Evolutionary conservation across 495 filamentous ascomycete genomes (phyloP), one percentile per base, ranked within the genome.

Genomic region (Durotheca rogersii): DNA sequence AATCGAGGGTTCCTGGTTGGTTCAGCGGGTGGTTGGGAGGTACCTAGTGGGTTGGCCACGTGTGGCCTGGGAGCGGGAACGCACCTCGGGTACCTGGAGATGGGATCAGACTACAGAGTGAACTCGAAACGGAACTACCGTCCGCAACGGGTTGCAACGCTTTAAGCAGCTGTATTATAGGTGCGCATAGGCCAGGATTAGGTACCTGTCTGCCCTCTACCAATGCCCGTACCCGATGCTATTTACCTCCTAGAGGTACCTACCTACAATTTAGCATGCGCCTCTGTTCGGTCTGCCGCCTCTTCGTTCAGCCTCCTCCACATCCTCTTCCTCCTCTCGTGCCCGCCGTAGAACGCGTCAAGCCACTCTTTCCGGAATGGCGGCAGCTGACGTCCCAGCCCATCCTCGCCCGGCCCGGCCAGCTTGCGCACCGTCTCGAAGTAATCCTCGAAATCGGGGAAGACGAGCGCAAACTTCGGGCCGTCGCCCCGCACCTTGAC

Each of bases 361-460:
- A 73, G 48, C 79, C 79, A 81, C 29, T 69, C 64, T 52, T 65
- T 56, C 4, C 73, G 62, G 42, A 79, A 82, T 16, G 39, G 45
- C 0, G 79, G 79, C 18, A 82, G 46, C 32, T 61, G 60, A 16
- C 72, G 66, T 1, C 76, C 79, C 1, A 60, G 52, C 1, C 53
- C 62, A 19, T 53, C 27, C 14, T 58, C 41, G 0, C 75, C 72
- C 45, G 78, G 70, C 0, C 79, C 78, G 0, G 78, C 78, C 27
- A 80, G 35, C 3, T 9, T 31, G 2, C 78, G 64, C 35, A 81
- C 45, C 1, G 58, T 51, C 53, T 82, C 78, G 42, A 82, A 83
- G 52, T 83, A 81, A 2, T 69, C 65, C 53, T 77, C 69, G 49
- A 81, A 81, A 29, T 81, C 75, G 0, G 78, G 78, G 27, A 73